phyloP scores from a whole-genome alignment of 352 stramenopile species.

The Globisporangium sylvaticum region DNA sequence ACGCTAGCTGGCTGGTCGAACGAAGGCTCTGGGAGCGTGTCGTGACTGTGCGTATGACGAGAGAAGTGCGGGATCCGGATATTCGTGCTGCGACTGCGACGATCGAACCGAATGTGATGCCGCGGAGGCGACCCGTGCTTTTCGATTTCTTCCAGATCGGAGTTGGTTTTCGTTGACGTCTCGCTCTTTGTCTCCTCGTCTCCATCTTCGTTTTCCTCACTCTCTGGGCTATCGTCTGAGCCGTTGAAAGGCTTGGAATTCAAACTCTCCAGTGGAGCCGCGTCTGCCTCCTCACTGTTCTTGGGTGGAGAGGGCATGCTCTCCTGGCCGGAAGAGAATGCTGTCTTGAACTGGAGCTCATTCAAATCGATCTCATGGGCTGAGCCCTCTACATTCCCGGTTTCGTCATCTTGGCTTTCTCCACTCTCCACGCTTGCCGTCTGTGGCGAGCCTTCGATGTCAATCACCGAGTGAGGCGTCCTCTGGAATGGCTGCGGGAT shows the following conservation, averaged over 20 bases:
- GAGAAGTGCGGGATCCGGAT: slow-evolving; percentile 18
- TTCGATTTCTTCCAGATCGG: slow-evolving; percentile 23
- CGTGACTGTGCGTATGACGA: slow-evolving; percentile 17
- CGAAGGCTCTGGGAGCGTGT: neutral
- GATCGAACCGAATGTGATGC: slow-evolving; percentile 24
- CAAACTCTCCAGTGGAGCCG: no score
- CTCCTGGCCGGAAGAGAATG: neutral
- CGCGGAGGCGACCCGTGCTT: neutral
- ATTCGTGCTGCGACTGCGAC: slow-evolving; percentile 17
- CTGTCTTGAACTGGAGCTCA: slow-evolving; percentile 9
- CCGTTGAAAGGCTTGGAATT: neutral
- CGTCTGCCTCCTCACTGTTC: no score
- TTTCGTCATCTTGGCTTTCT: neutral
- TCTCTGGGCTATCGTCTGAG: neutral
- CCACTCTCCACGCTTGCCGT: neutral
- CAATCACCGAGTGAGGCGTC: neutral
- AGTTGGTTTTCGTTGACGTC: slow-evolving; percentile 24
- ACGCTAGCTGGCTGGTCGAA: slow-evolving; percentile 37
- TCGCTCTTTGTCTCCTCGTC: slow-evolving; percentile 14
- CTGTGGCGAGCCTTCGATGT: slow-evolving; percentile 18
- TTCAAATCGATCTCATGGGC: slow-evolving; percentile 10
- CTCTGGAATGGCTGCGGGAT: slow-evolving; percentile 15
- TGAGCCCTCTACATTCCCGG: slow-evolving; percentile 3
- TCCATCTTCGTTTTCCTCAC: neutral
- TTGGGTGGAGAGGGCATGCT: neutral